A percentile compares a stretch with the other conserved stretches of the same genome.
phyloP scores from a whole-genome alignment of 768 basidiomycete genomes.

The Cyathus striatus region DNA sequence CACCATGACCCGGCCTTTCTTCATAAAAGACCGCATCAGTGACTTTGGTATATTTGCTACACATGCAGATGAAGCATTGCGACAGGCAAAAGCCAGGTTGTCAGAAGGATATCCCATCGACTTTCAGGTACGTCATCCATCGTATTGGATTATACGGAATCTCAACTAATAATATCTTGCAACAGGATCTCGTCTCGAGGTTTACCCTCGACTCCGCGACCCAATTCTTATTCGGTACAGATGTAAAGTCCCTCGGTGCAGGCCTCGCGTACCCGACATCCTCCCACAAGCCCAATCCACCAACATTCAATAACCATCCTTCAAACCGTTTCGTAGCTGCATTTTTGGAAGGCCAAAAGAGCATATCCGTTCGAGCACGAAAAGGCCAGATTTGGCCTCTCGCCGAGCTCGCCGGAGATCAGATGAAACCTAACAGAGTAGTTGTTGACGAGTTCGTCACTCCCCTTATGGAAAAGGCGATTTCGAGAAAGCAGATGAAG shows the following conservation, averaged over 20 bases:
- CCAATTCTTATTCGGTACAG: constrained; percentile 53
- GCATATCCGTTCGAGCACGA: constrained; percentile 1
- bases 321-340: constrained; percentile 9
- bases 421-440: constrained; percentile 3
- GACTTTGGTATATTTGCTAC: constrained; percentile 59
- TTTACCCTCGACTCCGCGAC: constrained; percentile 65
- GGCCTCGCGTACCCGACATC: constrained; percentile 42
- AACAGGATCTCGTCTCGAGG: constrained; percentile 35
- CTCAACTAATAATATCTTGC: not conserved
- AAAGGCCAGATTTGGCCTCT: constrained; percentile 32
- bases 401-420: constrained; percentile 10
- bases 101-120: constrained; percentile 46
- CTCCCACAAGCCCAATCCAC: constrained; percentile 11
- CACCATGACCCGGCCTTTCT: constrained; percentile 64
- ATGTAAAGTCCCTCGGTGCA: constrained; percentile 43
- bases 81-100: constrained; percentile 37
- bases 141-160: not conserved
- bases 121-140: constrained; percentile 42
- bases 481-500: constrained; percentile 4
- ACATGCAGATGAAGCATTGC: constrained; percentile 43
- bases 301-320: constrained; percentile 7
- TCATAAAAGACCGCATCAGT: constrained; percentile 51
- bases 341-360: constrained; percentile 4
- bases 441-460: constrained; percentile 9
- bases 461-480: constrained; percentile 10